Evolutionary conservation across 768 basidiomycete genomes (phyloP).

Genomic region (Favolaschia claudopus): DNA sequence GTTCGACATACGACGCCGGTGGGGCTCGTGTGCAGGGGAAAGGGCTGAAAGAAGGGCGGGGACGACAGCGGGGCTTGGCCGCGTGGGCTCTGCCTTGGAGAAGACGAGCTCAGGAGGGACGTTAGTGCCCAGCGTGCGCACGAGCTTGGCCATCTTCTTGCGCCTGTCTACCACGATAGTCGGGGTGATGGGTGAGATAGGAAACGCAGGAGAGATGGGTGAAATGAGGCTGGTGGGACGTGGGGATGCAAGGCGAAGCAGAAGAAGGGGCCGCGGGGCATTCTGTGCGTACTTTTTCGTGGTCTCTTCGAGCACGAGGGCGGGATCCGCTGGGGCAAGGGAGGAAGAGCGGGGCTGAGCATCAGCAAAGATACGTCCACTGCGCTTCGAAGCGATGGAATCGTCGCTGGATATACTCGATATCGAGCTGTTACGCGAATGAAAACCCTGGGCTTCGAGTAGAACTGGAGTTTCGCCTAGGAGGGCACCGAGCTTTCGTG

Average conservation of each 20-base stretch:
- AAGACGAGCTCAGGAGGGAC: conserved; percentile 51
- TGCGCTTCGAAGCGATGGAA: conserved; percentile 3
- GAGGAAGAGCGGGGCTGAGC: conserved; percentile 11
- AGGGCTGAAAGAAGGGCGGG: conserved; percentile 7
- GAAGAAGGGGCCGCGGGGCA: conserved; percentile 5
- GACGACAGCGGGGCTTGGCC: background rate
- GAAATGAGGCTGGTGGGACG: background rate
- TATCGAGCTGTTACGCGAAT: background rate
- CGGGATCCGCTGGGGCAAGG: background rate
- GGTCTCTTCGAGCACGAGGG: background rate
- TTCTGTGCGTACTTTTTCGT: background rate
- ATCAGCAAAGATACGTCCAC: conserved; percentile 1
- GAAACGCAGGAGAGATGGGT: background rate
- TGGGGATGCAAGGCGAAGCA: conserved; percentile 6
- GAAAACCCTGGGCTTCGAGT: background rate
- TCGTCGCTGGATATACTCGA: too few relatives aligned
- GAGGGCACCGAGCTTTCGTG: conserved; percentile 8
- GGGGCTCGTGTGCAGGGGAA: background rate
- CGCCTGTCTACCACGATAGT: conserved; percentile 35
- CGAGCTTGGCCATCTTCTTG: conserved; percentile 52
- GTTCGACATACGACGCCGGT: background rate
- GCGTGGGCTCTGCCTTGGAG: background rate
- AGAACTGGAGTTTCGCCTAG: conserved; percentile 13
- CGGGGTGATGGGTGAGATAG: conserved; percentile 3
- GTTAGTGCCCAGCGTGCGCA: conserved; percentile 51